phyloP scores from a whole-genome alignment of 192 early-diverging fungal species.

The Endogone sp. region DNA sequence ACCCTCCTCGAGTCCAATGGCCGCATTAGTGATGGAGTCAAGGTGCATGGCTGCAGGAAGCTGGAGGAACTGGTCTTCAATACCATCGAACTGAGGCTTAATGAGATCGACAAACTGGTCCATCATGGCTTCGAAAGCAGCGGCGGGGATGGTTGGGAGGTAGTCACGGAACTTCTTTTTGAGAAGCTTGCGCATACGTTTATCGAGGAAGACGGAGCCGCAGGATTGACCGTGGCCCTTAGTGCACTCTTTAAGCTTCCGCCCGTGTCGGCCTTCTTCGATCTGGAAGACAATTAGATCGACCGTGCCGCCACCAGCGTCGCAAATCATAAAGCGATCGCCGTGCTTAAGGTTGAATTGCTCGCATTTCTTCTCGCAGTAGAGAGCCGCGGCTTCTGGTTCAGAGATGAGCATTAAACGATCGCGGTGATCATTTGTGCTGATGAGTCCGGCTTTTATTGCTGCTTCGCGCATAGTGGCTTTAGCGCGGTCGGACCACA shows the following conservation, averaged over 20 bases:
- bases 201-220: constrained; percentile 42
- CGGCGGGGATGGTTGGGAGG: constrained; percentile 33
- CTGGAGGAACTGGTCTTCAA: constrained; percentile 43
- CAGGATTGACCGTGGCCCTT: constrained; percentile 43
- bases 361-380: constrained; percentile 47
- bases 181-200: constrained; percentile 38
- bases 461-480: constrained; percentile 49
- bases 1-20: constrained; percentile 43
- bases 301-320: constrained; percentile 51
- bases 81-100: constrained; percentile 51
- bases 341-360: constrained; percentile 45
- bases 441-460: constrained; percentile 44
- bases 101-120: constrained; percentile 48
- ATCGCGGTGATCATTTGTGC: constrained; percentile 34
- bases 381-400: constrained; percentile 53
- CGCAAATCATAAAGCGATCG: constrained; percentile 52
- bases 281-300: constrained; percentile 52
- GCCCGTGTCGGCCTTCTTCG: constrained; percentile 34
- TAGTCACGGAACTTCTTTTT: constrained; percentile 43
- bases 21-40: constrained; percentile 36
- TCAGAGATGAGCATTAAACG: constrained; percentile 42
- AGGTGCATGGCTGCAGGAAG: constrained; percentile 46
- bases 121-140: constrained; percentile 43
- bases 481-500: constrained; percentile 52
- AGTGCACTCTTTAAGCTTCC: constrained; percentile 31